Evolutionary conservation across 2,329 filamentous ascomycete species (phyloP).

Genomic region (Mycosphaerelloides madeirae): DNA sequence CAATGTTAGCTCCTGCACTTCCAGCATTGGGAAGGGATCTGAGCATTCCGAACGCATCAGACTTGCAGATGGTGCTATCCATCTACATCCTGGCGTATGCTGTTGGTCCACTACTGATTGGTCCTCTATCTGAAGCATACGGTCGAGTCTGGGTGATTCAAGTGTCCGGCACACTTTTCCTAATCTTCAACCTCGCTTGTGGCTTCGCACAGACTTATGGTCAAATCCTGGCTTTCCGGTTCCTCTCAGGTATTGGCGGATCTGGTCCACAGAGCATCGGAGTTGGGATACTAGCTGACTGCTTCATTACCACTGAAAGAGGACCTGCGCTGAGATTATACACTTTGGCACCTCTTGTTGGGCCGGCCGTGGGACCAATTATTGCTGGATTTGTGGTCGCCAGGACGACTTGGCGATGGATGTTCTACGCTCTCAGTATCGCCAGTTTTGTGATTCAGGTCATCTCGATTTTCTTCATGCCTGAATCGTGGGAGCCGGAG

Average conservation of each 20-base stretch:
- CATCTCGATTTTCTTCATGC: constrained; percentile 34
- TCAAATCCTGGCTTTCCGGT: constrained; percentile 31
- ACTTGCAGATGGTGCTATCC: background rate
- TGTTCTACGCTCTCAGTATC: constrained; percentile 40
- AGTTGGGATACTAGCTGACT: constrained; percentile 23
- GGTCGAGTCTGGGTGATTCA: constrained; percentile 30
- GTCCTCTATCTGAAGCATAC: constrained; percentile 28
- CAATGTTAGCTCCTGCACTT: background rate
- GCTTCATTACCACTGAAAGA: constrained; percentile 56
- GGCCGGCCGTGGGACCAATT: constrained; percentile 16
- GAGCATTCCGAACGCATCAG: background rate
- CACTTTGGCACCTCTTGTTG: constrained; percentile 43
- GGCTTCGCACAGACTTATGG: constrained; percentile 29
- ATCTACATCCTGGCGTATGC: constrained; percentile 2
- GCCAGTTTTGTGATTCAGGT: constrained; percentile 30
- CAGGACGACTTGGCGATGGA: constrained; percentile 40
- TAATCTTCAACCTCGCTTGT: constrained; percentile 30
- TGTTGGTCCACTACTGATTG: constrained; percentile 29
- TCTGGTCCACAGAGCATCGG: constrained; percentile 24
- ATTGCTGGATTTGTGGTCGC: constrained; percentile 35
- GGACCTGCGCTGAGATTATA: constrained; percentile 34
- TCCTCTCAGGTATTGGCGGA: constrained; percentile 30
- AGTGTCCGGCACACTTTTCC: constrained; percentile 29
- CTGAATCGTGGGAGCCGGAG: constrained; percentile 46
- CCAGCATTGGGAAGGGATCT: background rate